Conservation (phyloP, 352 stramenopile species). For the Phytopythium kandeliae region DNA sequence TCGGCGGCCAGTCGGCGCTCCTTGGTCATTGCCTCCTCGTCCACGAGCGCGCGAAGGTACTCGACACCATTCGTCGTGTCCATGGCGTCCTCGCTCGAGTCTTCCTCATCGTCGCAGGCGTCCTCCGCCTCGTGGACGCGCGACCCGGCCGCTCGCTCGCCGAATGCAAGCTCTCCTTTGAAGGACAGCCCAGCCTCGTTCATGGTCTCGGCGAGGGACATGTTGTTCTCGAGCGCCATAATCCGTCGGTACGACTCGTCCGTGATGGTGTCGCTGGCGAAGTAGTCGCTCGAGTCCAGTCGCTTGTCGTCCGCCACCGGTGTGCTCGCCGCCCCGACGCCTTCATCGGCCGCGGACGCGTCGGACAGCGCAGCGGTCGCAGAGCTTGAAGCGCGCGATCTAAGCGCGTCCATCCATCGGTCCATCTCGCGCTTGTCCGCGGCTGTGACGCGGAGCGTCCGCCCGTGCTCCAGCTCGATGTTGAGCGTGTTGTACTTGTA, state of each 20-base stretch:
- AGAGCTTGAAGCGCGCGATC: constrained; percentile 11
- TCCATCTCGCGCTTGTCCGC: constrained; percentile 29
- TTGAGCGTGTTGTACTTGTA: constrained; percentile 46
- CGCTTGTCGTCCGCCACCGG: constrained; percentile 11
- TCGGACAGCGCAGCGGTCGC: constrained; percentile 14
- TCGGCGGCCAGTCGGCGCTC: constrained; percentile 20
- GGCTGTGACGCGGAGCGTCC: constrained; percentile 28
- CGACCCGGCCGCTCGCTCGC: neutral
- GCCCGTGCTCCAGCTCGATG: constrained; percentile 29
- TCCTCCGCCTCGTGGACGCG: constrained; percentile 8
- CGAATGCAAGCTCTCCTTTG: constrained; percentile 55
- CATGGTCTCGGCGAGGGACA: constrained; percentile 13
- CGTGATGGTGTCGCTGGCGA: constrained; percentile 63
- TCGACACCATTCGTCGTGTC: constrained; percentile 26
- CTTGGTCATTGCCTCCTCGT: constrained; percentile 30
- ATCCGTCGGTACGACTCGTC: constrained; percentile 70
- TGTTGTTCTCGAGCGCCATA: constrained; percentile 24
- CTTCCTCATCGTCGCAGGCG: constrained; percentile 26
- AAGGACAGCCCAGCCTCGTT: constrained; percentile 27
- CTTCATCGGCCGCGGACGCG: constrained; percentile 12
- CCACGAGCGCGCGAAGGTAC: constrained; percentile 40
- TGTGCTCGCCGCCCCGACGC: neutral
- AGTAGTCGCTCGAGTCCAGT: constrained; percentile 52
- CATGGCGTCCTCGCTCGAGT: constrained; percentile 12
- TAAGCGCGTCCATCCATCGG: constrained; percentile 41